phyloP scores from a whole-genome alignment of 495 filamentous ascomycete genomes.

The Aspergillus asperescens region DNA sequence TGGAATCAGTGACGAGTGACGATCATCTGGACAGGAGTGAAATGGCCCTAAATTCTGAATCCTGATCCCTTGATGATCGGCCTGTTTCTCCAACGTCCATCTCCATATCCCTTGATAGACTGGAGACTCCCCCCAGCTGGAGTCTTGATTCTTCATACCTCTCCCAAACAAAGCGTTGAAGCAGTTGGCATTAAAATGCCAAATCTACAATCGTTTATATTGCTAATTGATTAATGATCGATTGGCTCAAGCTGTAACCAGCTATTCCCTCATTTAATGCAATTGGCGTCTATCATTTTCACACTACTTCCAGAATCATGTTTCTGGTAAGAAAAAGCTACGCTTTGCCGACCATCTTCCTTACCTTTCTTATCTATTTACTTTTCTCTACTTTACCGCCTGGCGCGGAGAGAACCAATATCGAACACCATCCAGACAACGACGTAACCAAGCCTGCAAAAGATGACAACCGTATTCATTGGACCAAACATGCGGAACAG shows the following conservation, averaged over 20 bases:
- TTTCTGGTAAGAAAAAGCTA: slow-evolving; percentile 25
- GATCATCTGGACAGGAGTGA: slow-evolving; percentile 7
- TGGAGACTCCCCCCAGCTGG: slow-evolving; percentile 1
- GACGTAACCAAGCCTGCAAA: slow-evolving; percentile 9
- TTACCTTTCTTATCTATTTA: slow-evolving; percentile 26
- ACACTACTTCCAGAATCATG: slow-evolving; percentile 16
- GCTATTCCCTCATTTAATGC: slow-evolving; percentile 14
- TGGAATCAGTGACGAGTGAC: slow-evolving; percentile 10
- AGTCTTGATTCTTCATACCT: not conserved
- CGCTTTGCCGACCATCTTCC: slow-evolving; percentile 25
- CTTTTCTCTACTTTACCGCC: slow-evolving; percentile 33
- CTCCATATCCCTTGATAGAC: slow-evolving; percentile 7
- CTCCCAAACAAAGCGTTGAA: not conserved
- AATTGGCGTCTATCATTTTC: slow-evolving; percentile 3
- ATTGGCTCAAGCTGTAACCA: slow-evolving; percentile 14
- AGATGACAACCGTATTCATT: slow-evolving; percentile 28
- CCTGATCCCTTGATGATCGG: not conserved
- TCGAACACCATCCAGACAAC: slow-evolving; percentile 8
- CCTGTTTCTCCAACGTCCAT: slow-evolving; percentile 7
- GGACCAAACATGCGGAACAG: slow-evolving; percentile 39
- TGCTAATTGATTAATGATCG: slow-evolving; percentile 3
- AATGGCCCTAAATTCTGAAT: not conserved
- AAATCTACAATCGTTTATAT: slow-evolving; percentile 14
- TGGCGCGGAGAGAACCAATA: slow-evolving; percentile 16
- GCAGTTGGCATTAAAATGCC: slow-evolving; percentile 6